Conservation (phyloP, 2,329 filamentous ascomycete genomes). For the Leptographium galeiforme region DNA sequence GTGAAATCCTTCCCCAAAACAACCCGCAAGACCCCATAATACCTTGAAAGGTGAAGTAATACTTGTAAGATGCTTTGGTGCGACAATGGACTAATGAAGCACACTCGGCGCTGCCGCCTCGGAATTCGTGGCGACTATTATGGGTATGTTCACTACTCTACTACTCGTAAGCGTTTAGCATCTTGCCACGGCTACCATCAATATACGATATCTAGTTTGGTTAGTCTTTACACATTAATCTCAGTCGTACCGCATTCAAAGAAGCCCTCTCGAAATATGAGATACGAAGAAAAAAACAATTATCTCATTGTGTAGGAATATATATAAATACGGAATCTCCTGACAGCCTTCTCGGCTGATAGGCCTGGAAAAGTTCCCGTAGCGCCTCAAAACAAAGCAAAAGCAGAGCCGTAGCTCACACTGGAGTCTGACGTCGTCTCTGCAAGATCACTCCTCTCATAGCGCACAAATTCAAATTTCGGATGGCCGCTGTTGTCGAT, state of each 20-base stretch:
- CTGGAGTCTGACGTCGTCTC: slow-evolving; percentile 59
- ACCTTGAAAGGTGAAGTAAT: too few species aligned
- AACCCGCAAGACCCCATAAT: too few species aligned
- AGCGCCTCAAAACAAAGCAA: slow-evolving; percentile 46
- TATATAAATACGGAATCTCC: neutral
- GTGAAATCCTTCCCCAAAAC: too few species aligned
- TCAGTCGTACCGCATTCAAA: too few species aligned
- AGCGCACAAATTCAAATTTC: slow-evolving; percentile 66
- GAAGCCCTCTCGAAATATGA: neutral
- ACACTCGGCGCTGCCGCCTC: too few species aligned
- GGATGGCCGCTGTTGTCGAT: neutral
- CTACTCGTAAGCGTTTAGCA: neutral
- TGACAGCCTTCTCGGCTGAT: neutral
- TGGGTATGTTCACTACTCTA: too few species aligned
- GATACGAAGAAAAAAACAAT: too few species aligned
- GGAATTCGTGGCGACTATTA: too few species aligned
- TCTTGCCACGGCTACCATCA: neutral
- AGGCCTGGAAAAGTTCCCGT: neutral
- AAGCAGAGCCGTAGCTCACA: slow-evolving; percentile 91
- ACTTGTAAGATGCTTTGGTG: too few species aligned
- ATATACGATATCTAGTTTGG: too few species aligned
- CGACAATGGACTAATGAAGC: too few species aligned
- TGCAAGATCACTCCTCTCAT: slow-evolving; percentile 73
- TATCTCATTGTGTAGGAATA: too few species aligned
- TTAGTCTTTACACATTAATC: neutral